phyloP scores from a whole-genome alignment of 1,139 yeast genomes.

The Zygoascus sp. region DNA sequence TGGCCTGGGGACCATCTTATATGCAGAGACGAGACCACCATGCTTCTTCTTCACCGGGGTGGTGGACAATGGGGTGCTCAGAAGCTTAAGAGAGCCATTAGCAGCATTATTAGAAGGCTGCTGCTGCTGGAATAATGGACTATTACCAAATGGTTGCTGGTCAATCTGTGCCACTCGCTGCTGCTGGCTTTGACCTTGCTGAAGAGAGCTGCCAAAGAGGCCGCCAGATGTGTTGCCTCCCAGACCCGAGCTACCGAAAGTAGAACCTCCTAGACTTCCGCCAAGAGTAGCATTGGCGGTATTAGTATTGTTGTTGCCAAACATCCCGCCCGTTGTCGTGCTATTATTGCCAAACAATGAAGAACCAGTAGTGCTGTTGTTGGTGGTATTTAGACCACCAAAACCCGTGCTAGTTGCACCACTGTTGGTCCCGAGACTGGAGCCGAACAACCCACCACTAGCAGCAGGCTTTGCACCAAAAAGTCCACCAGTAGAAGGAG shows the following conservation, averaged over 20 bases:
- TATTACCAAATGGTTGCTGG: slow-evolving; percentile 70
- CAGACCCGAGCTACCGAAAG: not conserved
- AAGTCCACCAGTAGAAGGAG: slow-evolving; percentile 23
- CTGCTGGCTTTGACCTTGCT: slow-evolving; percentile 20
- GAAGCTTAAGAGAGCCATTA: slow-evolving; percentile 13
- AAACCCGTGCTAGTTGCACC: slow-evolving; percentile 1
- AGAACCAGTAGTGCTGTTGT: slow-evolving; percentile 5
- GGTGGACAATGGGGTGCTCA: slow-evolving; percentile 32
- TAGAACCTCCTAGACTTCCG: slow-evolving; percentile 8
- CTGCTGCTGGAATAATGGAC: slow-evolving; percentile 48
- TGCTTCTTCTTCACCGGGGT: slow-evolving; percentile 48
- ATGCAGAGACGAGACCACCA: slow-evolving; percentile 54
- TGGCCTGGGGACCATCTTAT: slow-evolving; percentile 54
- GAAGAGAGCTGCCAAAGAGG: slow-evolving; percentile 13
- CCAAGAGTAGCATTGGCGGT: slow-evolving; percentile 18
- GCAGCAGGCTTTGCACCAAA: slow-evolving; percentile 20
- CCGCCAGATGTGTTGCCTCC: not conserved
- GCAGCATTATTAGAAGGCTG: slow-evolving; percentile 12
- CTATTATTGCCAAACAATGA: slow-evolving; percentile 35
- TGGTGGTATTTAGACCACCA: slow-evolving; percentile 1
- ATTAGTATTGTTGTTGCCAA: slow-evolving; percentile 15
- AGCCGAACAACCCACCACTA: slow-evolving; percentile 7
- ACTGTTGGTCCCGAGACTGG: not conserved
- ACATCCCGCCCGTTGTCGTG: slow-evolving; percentile 22
- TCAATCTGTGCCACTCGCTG: slow-evolving; percentile 28